Percentiles rank a stretch among this genome's conserved stretches.
Conservation (phyloP, 495 filamentous ascomycete species). For the Penicillium maclennaniae region DNA sequence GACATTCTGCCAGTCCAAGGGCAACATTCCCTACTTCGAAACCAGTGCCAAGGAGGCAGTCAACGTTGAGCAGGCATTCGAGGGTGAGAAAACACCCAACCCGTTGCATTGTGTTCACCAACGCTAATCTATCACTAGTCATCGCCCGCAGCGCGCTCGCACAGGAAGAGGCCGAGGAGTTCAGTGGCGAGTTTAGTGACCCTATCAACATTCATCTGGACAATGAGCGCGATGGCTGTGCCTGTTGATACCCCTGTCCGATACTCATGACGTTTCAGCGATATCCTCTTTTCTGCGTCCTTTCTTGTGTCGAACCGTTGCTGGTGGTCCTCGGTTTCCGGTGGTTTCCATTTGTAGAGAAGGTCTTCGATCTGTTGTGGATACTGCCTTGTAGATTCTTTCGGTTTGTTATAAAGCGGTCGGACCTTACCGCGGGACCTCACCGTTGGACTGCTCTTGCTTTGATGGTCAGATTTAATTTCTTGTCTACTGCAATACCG, state of each 20-base stretch:
- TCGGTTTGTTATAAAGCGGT: constrained; percentile 2
- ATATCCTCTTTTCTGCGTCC: constrained; percentile 13
- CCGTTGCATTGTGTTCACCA: constrained; percentile 2
- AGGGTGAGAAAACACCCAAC: constrained; percentile 54
- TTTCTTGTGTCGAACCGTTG: constrained; percentile 12
- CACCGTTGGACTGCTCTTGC: background rate
- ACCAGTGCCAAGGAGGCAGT: constrained; percentile 98
- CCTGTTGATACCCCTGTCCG: constrained; percentile 59
- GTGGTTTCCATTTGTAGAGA: constrained; percentile 18
- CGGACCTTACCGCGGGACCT: too few species aligned
- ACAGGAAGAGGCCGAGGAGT: constrained; percentile 94
- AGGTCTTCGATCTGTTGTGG: constrained; percentile 13
- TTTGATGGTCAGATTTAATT: constrained; percentile 1
- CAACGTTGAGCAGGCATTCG: constrained; percentile 98
- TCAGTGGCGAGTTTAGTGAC: constrained; percentile 87
- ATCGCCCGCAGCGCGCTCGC: constrained; percentile 93
- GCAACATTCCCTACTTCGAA: constrained; percentile 97
- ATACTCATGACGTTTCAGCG: constrained; percentile 31
- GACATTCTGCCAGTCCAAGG: constrained; percentile 97
- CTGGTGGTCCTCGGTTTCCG: constrained; percentile 11
- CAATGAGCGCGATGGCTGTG: constrained; percentile 84
- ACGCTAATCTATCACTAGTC: constrained; percentile 49
- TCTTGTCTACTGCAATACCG: constrained; percentile 1
- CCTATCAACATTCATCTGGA: constrained; percentile 96
- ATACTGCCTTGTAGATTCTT: constrained; percentile 21